phyloP scores from a whole-genome alignment of 2,329 filamentous ascomycete species.

The Fusarium penzigii region DNA sequence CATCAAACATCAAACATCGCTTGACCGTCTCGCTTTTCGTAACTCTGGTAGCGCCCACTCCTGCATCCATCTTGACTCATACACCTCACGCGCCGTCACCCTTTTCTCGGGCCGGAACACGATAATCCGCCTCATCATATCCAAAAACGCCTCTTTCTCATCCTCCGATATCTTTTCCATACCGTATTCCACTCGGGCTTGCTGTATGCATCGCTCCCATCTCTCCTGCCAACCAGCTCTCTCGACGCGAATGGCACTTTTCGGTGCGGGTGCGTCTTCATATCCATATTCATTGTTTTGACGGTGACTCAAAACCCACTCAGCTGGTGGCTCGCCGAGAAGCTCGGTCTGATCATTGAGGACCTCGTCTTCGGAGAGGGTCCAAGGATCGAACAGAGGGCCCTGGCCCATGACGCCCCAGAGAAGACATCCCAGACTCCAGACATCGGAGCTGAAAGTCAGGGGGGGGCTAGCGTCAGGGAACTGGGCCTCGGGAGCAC shows the following conservation, averaged over 20 bases:
- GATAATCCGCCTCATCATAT: constrained; percentile 24
- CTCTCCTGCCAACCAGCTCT: constrained; percentile 15
- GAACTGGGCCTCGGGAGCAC: constrained; percentile 23
- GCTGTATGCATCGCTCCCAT: constrained; percentile 19
- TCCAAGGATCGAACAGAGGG: constrained; percentile 25
- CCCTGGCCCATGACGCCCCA: constrained; percentile 22
- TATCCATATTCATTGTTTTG: constrained; percentile 15
- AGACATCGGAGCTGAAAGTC: constrained; percentile 22
- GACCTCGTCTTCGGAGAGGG: constrained; percentile 18
- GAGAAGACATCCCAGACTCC: constrained; percentile 24
- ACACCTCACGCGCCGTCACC: constrained; percentile 11
- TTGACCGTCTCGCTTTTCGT: background rate
- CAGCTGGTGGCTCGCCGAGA: constrained; percentile 20
- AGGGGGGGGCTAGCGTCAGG: constrained; percentile 18
- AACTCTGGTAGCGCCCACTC: constrained; percentile 23
- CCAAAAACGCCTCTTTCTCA: constrained; percentile 19
- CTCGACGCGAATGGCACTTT: background rate
- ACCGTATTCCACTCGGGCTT: constrained; percentile 17
- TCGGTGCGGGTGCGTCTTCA: constrained; percentile 7
- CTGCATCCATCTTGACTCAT: constrained; percentile 22
- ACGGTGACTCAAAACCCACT: constrained; percentile 12
- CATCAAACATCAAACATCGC: background rate
- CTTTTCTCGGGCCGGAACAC: constrained; percentile 18
- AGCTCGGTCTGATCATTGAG: constrained; percentile 21
- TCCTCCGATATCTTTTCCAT: constrained; percentile 16